Conservation (phyloP, 2,329 filamentous ascomycete genomes). For the Aureobasidium melanogenum region DNA sequence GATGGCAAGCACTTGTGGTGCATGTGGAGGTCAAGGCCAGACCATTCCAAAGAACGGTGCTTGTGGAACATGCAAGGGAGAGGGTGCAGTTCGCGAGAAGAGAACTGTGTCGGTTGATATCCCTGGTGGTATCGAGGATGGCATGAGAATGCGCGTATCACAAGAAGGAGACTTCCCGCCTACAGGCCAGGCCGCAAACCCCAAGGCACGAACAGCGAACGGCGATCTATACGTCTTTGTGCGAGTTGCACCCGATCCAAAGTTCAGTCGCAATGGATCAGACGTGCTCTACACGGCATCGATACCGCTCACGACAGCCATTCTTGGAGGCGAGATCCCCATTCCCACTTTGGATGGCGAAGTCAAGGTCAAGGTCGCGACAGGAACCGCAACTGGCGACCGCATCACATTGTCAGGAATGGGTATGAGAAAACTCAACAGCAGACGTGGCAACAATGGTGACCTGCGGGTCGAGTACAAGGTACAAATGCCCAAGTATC, state of each 20-base stretch:
- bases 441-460: constrained; percentile 57
- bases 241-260: constrained; percentile 76
- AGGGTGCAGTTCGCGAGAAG: constrained; percentile 74
- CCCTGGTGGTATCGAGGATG: constrained; percentile 89
- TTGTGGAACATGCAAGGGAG: constrained; percentile 69
- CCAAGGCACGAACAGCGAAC: constrained; percentile 55
- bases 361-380: constrained; percentile 82
- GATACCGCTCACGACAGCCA: constrained; percentile 84
- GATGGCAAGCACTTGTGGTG: constrained; percentile 80
- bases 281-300: constrained; percentile 89
- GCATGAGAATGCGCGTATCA: constrained; percentile 79
- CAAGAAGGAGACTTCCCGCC: constrained; percentile 81
- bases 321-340: constrained; percentile 81
- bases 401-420: constrained; percentile 79
- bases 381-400: constrained; percentile 87
- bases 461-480: constrained; percentile 93
- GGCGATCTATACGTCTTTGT: constrained; percentile 92
- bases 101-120: constrained; percentile 86
- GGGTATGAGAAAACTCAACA: constrained; percentile 83
- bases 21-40: constrained; percentile 71
- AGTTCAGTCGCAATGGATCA: constrained; percentile 78
- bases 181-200: constrained; percentile 59
- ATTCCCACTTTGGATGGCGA: constrained; percentile 86
- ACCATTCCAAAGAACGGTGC: constrained; percentile 70
- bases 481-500: constrained; percentile 88